Evolutionary conservation across 768 basidiomycete genomes (phyloP), one percentile per base, ranked within the genome.

Genomic region (Agrocybe praecox): DNA sequence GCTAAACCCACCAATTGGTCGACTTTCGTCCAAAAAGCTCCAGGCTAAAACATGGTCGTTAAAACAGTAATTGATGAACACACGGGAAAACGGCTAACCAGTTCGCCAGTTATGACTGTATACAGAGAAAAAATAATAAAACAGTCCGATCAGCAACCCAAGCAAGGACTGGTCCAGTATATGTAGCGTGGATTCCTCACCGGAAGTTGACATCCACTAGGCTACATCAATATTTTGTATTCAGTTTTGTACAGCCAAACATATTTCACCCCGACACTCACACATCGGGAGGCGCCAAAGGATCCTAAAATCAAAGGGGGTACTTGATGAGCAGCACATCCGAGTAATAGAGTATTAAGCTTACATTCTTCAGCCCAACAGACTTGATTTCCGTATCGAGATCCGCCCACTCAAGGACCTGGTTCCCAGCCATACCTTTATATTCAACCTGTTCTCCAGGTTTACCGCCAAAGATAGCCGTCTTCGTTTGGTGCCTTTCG

Each of bases 361-460:
- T 57, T 59, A 78, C 81, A 40, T 70, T 73, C 69, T 84, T 74
- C 60, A 85, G 64, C 53, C 80, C 76, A 17, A 76, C 80, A 2
- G 84, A 84, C 74, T 85, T 84, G 58, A 86, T 80, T 66, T 86
- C 85, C 9, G 79, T 77, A 62, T 85, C 84, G 34, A 87, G 68
- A 62, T 85, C 84, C 11, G 67, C 60, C 84, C 84, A 86, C 63
- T 86, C 85, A 18, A 86, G 62, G 1, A 86, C 85, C 65, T 86
- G 84, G 62, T 85, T 84, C 1, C 84, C 84, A 4, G 83, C 80
- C 83, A 86, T 85, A 46, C 79, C 77, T 66, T 84, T 84, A 68
- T 74, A 85, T 63, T 86, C 70, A 57, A 84, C 70, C 23, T 65
- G 62, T 62, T 80, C 72, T 3, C 76, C 75, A 2, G 84, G 81